These are phyloP conservation scores for Penicillium parvum DNA, from an alignment of 495 filamentous ascomycete species.

Conservation along the genomic window DNA sequence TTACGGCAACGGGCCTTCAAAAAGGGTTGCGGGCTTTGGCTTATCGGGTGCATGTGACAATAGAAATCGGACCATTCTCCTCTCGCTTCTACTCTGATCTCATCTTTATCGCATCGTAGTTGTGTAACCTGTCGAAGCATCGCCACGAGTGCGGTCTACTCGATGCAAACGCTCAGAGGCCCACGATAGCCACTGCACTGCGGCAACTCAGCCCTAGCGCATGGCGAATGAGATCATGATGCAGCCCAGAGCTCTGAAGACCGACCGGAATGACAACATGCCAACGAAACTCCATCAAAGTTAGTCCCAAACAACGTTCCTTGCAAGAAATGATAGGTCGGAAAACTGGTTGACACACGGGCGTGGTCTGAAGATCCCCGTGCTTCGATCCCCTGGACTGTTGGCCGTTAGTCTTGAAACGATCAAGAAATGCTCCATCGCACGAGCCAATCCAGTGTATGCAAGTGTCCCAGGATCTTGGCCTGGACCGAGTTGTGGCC, in stretches of 20 bases:
- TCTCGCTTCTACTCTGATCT: constrained; percentile 32
- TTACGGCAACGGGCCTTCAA: constrained; percentile 42
- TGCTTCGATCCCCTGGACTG: neutral
- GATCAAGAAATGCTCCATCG: too few species aligned
- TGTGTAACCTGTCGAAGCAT: constrained; percentile 7
- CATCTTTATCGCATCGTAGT: constrained; percentile 9
- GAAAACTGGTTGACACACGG: constrained; percentile 1
- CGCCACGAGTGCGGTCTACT: neutral
- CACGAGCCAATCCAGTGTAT: too few species aligned
- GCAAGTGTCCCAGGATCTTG: too few species aligned
- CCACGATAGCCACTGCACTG: constrained; percentile 7
- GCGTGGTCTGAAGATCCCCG: neutral
- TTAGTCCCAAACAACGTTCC: neutral
- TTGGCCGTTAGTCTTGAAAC: constrained; percentile 1
- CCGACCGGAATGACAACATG: too few species aligned
- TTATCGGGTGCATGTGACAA: constrained; percentile 42
- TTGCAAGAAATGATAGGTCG: neutral
- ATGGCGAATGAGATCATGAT: constrained; percentile 8
- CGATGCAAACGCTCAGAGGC: constrained; percentile 1
- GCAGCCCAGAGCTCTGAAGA: constrained; percentile 8
- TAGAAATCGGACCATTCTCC: constrained; percentile 47
- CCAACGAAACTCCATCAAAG: neutral
- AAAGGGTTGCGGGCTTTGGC: constrained; percentile 37
- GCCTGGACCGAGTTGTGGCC: constrained; percentile 10
- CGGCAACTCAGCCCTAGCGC: neutral